Percentiles rank a stretch among this genome's conserved stretches.
These are phyloP conservation scores for Solanum phureja DNA, from an alignment of 257 asterid genomes.

Conservation along the genomic window DNA sequence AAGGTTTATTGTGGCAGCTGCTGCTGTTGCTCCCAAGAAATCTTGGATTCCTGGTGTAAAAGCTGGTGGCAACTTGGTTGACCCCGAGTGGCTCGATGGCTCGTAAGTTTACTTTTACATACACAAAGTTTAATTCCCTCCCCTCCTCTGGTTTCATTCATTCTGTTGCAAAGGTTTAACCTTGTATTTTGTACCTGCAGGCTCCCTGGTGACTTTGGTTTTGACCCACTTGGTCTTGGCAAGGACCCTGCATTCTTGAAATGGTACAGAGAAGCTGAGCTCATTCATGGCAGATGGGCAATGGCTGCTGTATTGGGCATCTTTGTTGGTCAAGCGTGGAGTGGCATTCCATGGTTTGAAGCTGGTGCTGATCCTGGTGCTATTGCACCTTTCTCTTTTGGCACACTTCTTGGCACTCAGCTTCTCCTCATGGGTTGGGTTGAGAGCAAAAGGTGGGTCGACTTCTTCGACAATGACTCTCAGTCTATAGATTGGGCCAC, in stretches of 20 bases:
- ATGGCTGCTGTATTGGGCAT: conserved; percentile 90
- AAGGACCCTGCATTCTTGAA: conserved; percentile 92
- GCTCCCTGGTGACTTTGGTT: conserved; percentile 92
- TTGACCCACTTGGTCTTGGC: conserved; percentile 93
- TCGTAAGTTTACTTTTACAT: conserved; percentile 51
- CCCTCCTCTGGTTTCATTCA: neutral
- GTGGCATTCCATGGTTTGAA: conserved; percentile 92
- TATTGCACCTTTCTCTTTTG: conserved; percentile 88
- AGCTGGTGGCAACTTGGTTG: conserved; percentile 55
- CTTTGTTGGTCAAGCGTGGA: conserved; percentile 91
- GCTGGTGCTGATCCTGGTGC: conserved; percentile 98
- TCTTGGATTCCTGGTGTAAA: conserved; percentile 90
- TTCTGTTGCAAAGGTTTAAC: neutral
- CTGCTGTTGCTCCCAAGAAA: conserved; percentile 56
- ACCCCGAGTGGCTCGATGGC: conserved; percentile 99
- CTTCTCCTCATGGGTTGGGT: conserved; percentile 98
- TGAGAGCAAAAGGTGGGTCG: conserved; percentile 97
- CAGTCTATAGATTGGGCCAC: conserved; percentile 97
- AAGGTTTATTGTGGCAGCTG: conserved; percentile 51
- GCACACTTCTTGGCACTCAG: conserved; percentile 83
- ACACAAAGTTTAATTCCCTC: neutral
- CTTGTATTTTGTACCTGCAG: conserved; percentile 15
- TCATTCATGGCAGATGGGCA: conserved; percentile 97
- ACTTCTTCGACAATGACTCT: conserved; percentile 85
- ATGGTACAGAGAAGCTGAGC: conserved; percentile 99